These are phyloP conservation scores for Ascocoryne sarcoides DNA, from an alignment of 2,329 filamentous ascomycete genomes.

Conservation along the genomic window DNA sequence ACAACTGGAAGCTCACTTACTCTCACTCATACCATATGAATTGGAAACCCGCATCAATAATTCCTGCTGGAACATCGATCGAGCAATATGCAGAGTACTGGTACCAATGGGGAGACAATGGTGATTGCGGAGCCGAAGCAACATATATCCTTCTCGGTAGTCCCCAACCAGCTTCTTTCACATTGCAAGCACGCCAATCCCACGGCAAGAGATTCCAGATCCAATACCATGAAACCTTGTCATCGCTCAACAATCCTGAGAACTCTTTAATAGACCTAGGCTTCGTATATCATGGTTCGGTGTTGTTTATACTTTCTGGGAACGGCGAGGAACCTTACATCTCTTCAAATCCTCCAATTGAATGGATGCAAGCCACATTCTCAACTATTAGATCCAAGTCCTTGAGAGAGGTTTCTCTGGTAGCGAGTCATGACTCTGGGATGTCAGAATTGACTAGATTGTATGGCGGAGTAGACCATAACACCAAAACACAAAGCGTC, in stretches of 20 bases:
- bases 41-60: constrained; percentile 8
- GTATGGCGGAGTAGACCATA: too few species aligned
- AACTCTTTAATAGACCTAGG: constrained; percentile 12
- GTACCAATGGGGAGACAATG: constrained; percentile 6
- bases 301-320: too few species aligned
- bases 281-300: too few species aligned
- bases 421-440: too few species aligned
- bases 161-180: constrained; percentile 12
- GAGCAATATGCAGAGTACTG: constrained; percentile 15
- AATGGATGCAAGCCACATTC: too few species aligned
- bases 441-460: too few species aligned
- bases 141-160: constrained; percentile 13
- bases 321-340: too few species aligned
- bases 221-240: constrained; percentile 13
- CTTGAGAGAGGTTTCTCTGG: too few species aligned
- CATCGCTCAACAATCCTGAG: constrained; percentile 14
- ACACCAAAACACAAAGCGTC: too few species aligned
- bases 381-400: too few species aligned
- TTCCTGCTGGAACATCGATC: constrained; percentile 7
- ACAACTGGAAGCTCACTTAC: constrained; percentile 15
- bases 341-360: too few species aligned
- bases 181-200: constrained; percentile 12
- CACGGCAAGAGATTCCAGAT: constrained; percentile 11
- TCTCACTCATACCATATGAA: constrained; percentile 15
- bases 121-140: constrained; percentile 16